Percentiles rank a stretch among this genome's conserved stretches.
Evolutionary conservation across 2,329 filamentous ascomycete genomes (phyloP).

Genomic region (Orbilia javanica): DNA sequence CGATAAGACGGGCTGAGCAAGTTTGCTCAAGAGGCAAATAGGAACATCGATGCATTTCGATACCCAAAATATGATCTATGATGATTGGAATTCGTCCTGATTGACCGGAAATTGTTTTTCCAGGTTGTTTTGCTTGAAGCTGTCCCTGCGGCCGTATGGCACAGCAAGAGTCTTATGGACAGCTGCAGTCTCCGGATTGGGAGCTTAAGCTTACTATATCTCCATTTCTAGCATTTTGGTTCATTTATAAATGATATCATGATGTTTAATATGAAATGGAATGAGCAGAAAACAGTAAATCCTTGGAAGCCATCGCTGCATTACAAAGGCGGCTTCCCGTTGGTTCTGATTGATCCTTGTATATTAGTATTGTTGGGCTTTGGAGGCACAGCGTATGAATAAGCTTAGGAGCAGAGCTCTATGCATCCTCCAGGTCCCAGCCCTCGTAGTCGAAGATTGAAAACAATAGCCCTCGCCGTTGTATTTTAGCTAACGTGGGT

Average conservation of each 20-base stretch:
- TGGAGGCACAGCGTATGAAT: neutral
- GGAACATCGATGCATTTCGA: neutral
- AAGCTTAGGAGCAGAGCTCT: neutral
- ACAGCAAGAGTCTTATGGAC: conserved; percentile 10
- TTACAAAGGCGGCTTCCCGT: neutral
- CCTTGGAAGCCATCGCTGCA: neutral
- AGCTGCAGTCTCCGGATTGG: neutral
- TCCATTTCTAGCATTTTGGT: neutral
- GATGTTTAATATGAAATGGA: neutral
- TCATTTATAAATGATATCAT: neutral
- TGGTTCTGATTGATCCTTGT: neutral
- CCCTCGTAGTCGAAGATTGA: neutral
- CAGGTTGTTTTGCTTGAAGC: neutral
- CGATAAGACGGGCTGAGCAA: neutral
- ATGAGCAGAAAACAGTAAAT: neutral
- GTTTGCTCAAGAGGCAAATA: neutral
- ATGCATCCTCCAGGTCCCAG: neutral
- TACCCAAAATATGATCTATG: neutral
- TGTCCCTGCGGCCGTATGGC: neutral
- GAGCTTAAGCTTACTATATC: neutral
- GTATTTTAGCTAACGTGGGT: neutral
- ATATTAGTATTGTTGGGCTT: neutral
- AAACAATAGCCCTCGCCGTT: neutral
- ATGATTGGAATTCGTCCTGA: neutral
- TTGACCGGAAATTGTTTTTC: neutral